Base-by-base conservation (phyloP, 225 moss, liverwort and hornwort species). In the Neckera pumila region DNA sequence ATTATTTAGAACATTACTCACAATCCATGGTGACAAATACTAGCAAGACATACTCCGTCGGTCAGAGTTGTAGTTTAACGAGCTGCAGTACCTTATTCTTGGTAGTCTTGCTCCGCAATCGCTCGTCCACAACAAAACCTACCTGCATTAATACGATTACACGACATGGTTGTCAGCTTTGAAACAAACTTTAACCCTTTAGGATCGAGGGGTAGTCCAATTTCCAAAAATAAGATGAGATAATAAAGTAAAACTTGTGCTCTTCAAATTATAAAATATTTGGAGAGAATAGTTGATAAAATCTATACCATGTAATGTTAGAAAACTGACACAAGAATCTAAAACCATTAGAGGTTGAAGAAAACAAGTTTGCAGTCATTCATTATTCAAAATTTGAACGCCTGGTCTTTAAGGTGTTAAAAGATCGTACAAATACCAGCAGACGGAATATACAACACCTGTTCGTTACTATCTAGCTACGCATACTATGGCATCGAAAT, bases 61-160 rank as follows among this genome's bases (percentile, higher is more conserved):
- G 30, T 64, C 72, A 84, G 83, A 61, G 72, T 58, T 66, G 42
- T 74, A 58, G 65, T 80, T 78, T 16, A 83, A 74, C 34, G 77
- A 74, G 62, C 58, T 53, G 49, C 49, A 85, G 77, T 87, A 98
- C 96, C 94, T 91, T 97, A 76, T 96, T 98, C 90, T 94, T 98
- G 22, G 94, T 95, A 67, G 90, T 88, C 92, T 97, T 98, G 87
- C 88, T 93, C 69, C 98, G 95, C 66, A 98, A 94, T 74, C 98
- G 95, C 91, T 98, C 98, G 87, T 98, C 98, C 85, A 97, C 95
- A 62, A 95, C 96, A 91, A 98, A 98, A 64, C 97, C 98, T 80
- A 98, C 97, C 98, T 98, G 91, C 36, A 86, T 86, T 34, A 21
- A 65, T 58, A 87, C 28, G 17, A 84, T 80, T 61, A 86, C 8